Conservation (phyloP, 805 yeast species). For the Candida rishiriensis region DNA sequence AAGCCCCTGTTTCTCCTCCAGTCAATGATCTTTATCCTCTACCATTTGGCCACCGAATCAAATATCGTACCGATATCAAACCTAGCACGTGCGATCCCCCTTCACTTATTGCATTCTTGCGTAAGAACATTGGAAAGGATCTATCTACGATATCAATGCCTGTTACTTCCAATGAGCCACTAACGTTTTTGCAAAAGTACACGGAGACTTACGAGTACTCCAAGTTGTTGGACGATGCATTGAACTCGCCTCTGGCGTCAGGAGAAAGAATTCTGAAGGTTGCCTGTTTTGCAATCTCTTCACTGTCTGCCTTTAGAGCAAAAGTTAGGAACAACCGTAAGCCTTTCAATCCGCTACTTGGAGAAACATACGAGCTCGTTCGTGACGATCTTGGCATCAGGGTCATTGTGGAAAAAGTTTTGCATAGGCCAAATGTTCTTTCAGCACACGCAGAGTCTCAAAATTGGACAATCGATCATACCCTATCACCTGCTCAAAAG, state of each 20-base stretch:
- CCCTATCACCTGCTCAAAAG: constrained; percentile 76
- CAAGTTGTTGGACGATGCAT: constrained; percentile 58
- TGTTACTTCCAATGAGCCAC: constrained; percentile 88
- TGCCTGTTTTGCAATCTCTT: constrained; percentile 80
- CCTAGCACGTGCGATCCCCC: constrained; percentile 72
- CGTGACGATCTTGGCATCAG: constrained; percentile 79
- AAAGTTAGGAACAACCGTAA: constrained; percentile 77
- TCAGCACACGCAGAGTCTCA: constrained; percentile 73
- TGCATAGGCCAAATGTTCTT: constrained; percentile 82
- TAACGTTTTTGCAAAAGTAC: constrained; percentile 73
- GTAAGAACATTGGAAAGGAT: constrained; percentile 93
- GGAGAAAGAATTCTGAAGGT: constrained; percentile 61
- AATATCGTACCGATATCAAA: constrained; percentile 55
- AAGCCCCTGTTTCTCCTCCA: background rate
- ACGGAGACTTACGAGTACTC: constrained; percentile 80
- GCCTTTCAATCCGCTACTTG: constrained; percentile 91
- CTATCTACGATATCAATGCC: constrained; percentile 86
- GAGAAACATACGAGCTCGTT: constrained; percentile 89
- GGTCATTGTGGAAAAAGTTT: constrained; percentile 76
- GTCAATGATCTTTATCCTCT: constrained; percentile 59
- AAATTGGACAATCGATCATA: constrained; percentile 62
- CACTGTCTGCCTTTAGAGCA: constrained; percentile 63
- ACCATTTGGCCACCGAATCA: constrained; percentile 40
- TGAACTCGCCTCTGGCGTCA: constrained; percentile 39
- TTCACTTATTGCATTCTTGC: constrained; percentile 67